These are phyloP conservation scores for Paramyrothecium sp. DNA, from an alignment of 2,329 filamentous ascomycete species.

Conservation along the genomic window DNA sequence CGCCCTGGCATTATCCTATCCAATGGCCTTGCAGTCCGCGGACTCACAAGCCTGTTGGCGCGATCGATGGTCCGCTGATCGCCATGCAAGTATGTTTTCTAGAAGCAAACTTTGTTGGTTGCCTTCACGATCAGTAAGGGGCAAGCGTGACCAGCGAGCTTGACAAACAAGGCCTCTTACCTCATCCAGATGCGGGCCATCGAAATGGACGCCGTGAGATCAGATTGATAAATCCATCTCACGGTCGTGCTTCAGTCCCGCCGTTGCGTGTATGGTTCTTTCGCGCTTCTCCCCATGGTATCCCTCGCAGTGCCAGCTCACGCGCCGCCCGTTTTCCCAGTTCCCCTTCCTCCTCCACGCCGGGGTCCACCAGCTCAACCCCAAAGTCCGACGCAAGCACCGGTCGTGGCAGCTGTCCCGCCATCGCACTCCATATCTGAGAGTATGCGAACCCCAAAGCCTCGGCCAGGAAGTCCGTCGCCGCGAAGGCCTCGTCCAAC, in stretches of 20 bases:
- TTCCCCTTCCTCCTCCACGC: neutral
- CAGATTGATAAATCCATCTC: too few species aligned
- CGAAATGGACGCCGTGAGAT: too few species aligned
- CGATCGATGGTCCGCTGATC: too few species aligned
- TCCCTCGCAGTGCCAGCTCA: neutral
- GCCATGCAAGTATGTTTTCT: too few species aligned
- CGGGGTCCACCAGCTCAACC: neutral
- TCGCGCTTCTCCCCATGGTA: neutral
- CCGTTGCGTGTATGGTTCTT: neutral
- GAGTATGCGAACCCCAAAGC: slow-evolving; percentile 25
- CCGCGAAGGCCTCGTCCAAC: slow-evolving; percentile 18
- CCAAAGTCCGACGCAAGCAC: slow-evolving; percentile 20
- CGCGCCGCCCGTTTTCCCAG: neutral
- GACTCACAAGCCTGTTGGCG: too few species aligned
- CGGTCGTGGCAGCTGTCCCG: slow-evolving; percentile 27
- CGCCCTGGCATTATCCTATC: too few species aligned
- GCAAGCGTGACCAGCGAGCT: too few species aligned
- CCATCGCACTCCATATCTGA: slow-evolving; percentile 23
- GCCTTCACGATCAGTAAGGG: too few species aligned
- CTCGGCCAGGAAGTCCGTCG: slow-evolving; percentile 24
- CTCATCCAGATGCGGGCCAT: too few species aligned
- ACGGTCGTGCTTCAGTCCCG: neutral
- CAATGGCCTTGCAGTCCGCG: too few species aligned
- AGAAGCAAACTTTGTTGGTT: too few species aligned
- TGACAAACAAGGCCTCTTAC: too few species aligned